A percentile compares a stretch with the other conserved stretches of the same genome.
phyloP scores from a whole-genome alignment of 352 stramenopile species.

The Pythium coloratum region DNA sequence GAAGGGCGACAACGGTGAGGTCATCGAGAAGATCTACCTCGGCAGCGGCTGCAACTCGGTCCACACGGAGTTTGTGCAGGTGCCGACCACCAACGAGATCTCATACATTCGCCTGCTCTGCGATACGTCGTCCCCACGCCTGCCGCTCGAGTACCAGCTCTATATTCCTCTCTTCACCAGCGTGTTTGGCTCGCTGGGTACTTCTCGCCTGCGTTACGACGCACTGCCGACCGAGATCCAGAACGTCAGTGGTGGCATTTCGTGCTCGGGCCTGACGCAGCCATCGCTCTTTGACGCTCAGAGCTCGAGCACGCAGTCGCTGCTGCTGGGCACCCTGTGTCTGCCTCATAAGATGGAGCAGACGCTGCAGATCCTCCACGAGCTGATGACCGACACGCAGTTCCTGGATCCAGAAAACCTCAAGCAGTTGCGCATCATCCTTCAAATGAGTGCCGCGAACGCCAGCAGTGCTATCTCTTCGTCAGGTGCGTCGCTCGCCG shows the following conservation, averaged over 20 bases:
- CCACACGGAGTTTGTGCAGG: conserved; percentile 54
- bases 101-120: conserved; percentile 79
- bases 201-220: conserved; percentile 63
- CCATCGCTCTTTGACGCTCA: conserved; percentile 54
- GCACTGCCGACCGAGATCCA: conserved; percentile 69
- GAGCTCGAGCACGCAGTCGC: conserved; percentile 46
- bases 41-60: conserved; percentile 16
- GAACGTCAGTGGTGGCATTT: conserved; percentile 78
- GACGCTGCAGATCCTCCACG: conserved; percentile 52
- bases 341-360: conserved; percentile 74
- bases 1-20: conserved; percentile 48
- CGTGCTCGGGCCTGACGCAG: conserved; percentile 51
- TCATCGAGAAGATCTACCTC: conserved; percentile 38
- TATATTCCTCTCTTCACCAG: conserved; percentile 73
- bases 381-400: conserved; percentile 75
- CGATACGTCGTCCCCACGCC: conserved; percentile 37
- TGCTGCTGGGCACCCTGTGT: conserved; percentile 69
- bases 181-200: conserved; percentile 74
- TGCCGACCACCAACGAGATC: conserved; percentile 83
- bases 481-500: conserved; percentile 58
- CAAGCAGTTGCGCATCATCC: conserved; percentile 66
- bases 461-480: conserved; percentile 75
- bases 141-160: conserved; percentile 62
- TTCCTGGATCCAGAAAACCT: conserved; percentile 71
- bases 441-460: conserved; percentile 69